A percentile compares a stretch with the other conserved stretches of the same genome.
phyloP scores from a whole-genome alignment of 1,284 basidiomycete genomes.

The Ganoderma lucidum region DNA sequence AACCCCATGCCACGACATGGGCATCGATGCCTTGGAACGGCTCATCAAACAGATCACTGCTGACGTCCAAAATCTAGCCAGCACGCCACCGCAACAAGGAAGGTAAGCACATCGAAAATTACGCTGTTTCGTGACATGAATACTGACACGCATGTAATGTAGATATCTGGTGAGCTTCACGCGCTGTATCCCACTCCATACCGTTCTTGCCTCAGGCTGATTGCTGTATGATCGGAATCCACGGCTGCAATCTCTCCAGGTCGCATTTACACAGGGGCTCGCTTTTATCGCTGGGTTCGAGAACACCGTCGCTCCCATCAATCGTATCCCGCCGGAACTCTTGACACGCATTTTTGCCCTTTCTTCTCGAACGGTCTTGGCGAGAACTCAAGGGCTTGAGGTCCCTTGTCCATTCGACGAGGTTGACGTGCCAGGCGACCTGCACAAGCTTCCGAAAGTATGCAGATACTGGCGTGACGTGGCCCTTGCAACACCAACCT shows the following conservation, averaged over 20 bases:
- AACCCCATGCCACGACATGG: not conserved
- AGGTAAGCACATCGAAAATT: no score
- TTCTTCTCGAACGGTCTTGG: not conserved
- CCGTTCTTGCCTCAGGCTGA: not conserved
- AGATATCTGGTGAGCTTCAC: no score
- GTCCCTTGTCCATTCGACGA: not conserved
- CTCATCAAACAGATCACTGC: not conserved
- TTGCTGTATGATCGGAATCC: no score
- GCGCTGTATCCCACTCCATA: no score
- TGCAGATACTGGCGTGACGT: constrained; percentile 2
- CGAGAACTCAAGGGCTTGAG: not conserved
- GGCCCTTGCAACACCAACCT: not conserved
- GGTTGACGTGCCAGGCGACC: not conserved
- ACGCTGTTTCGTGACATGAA: no score
- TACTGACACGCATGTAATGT: no score
- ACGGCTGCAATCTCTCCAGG: not conserved
- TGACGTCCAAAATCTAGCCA: not conserved
- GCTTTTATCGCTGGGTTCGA: not conserved
- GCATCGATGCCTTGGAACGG: not conserved
- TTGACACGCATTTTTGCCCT: not conserved
- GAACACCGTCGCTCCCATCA: not conserved
- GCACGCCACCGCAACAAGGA: not conserved
- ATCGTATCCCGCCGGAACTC: not conserved
- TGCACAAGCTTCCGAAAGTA: not conserved
- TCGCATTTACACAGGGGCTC: not conserved